Percentiles rank a stretch among this genome's conserved stretches.
Conservation (phyloP, 306 rosid genomes). For the Quercus agrifolia region DNA sequence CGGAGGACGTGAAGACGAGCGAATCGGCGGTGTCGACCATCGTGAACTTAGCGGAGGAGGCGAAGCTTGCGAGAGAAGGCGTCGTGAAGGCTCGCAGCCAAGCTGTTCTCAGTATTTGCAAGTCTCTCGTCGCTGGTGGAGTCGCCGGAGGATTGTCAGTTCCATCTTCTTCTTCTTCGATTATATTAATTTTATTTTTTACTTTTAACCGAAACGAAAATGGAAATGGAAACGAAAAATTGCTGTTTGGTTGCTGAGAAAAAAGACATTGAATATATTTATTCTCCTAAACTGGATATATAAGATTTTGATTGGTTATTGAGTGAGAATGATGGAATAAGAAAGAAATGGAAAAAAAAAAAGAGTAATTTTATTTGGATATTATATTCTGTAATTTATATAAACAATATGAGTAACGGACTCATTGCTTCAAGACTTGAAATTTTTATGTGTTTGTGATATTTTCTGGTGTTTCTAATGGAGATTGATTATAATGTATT, state of each 20-base stretch:
- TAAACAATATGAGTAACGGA: background rate
- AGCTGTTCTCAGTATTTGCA: constrained; percentile 70
- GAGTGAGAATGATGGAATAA: background rate
- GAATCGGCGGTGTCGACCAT: constrained; percentile 80
- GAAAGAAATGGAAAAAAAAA: background rate
- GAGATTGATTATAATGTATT: too few relatives aligned
- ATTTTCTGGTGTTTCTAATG: too few relatives aligned
- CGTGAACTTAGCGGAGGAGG: constrained; percentile 89
- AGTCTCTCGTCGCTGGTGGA: constrained; percentile 92
- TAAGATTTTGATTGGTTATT: background rate
- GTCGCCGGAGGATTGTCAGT: constrained; percentile 99
- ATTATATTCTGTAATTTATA: background rate
- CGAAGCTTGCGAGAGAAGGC: constrained; percentile 88
- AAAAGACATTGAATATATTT: background rate
- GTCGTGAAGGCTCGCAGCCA: constrained; percentile 76
- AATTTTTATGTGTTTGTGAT: background rate
- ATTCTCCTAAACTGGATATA: background rate
- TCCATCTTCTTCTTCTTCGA: constrained; percentile 6
- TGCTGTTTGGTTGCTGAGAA: background rate
- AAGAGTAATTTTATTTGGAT: background rate
- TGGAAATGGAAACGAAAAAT: background rate
- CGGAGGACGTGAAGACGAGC: constrained; percentile 83
- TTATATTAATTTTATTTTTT: background rate
- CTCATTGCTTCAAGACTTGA: background rate
- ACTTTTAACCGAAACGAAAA: background rate